Percentiles rank a stretch among this genome's conserved stretches.
These are phyloP conservation scores for Antitrichia curtipendula DNA, from an alignment of 225 moss, liverwort and hornwort genomes.

Conservation along the genomic window DNA sequence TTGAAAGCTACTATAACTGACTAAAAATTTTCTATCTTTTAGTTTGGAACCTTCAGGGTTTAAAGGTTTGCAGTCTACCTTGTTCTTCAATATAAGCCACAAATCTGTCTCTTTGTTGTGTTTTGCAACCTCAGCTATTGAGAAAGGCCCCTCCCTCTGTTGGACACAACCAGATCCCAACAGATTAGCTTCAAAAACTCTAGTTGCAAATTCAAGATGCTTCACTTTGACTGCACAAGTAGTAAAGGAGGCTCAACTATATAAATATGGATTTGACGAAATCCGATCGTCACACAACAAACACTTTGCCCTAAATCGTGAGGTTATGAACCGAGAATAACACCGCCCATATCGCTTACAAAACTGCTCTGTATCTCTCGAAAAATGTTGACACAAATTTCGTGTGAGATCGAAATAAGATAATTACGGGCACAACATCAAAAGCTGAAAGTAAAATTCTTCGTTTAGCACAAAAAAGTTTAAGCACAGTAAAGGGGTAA, in stretches of 20 bases:
- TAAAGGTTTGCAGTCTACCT: neutral
- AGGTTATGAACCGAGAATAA: no score
- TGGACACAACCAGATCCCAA: neutral
- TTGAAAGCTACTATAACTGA: neutral
- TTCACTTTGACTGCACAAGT: neutral
- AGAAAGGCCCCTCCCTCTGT: conserved; percentile 22
- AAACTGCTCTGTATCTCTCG: no score
- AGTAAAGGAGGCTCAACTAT: no score
- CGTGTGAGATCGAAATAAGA: no score
- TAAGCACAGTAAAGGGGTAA: neutral
- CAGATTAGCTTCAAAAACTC: neutral
- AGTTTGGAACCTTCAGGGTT: no score
- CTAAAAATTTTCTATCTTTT: neutral
- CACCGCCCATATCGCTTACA: no score
- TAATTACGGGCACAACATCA: no score
- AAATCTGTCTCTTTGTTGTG: conserved; percentile 23
- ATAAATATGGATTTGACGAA: neutral
- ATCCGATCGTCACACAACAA: neutral
- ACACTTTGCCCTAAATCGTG: neutral
- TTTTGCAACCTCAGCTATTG: conserved; percentile 19
- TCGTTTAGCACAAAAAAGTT: no score
- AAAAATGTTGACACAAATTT: neutral
- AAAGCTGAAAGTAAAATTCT: no score
- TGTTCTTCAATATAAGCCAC: conserved; percentile 28
- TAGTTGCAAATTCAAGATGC: neutral